phyloP scores from a whole-genome alignment of 2,329 filamentous ascomycete genomes.

The Penicillium sp. region DNA sequence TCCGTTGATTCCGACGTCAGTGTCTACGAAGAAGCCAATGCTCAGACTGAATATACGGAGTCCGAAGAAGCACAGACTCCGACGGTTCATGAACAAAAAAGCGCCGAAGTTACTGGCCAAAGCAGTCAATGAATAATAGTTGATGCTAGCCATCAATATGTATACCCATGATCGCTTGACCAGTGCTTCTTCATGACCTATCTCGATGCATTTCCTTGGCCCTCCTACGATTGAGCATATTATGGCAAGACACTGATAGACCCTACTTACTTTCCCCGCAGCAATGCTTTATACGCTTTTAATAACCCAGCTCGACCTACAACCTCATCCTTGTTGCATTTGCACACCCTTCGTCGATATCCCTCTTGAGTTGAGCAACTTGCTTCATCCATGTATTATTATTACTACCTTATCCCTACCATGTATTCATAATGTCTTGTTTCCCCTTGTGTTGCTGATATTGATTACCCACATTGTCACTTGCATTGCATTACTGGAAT shows the following conservation, averaged over 20 bases:
- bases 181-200: conserved; percentile 13
- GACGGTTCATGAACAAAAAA: not conserved
- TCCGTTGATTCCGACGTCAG: conserved; percentile 21
- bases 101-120: not conserved
- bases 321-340: not conserved
- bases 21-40: conserved; percentile 24
- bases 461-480: not conserved
- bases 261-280: not conserved
- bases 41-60: not conserved
- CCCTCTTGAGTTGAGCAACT: conserved; percentile 11
- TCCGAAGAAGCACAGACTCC: not conserved
- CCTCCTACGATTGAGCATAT: not conserved
- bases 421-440: conserved; percentile 21
- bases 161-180: conserved; percentile 12
- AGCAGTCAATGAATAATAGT: conserved; percentile 4
- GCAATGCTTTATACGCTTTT: not conserved
- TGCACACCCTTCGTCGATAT: conserved; percentile 7
- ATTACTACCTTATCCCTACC: conserved; percentile 5
- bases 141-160: conserved; percentile 6
- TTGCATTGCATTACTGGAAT: not conserved
- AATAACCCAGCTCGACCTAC: conserved; percentile 3
- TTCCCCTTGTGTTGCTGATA: not conserved
- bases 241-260: not conserved
- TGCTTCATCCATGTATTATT: conserved; percentile 20
- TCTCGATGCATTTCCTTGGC: not conserved